Conservation (phyloP, 1,284 basidiomycete species). For the Leccinum pachyderme region DNA sequence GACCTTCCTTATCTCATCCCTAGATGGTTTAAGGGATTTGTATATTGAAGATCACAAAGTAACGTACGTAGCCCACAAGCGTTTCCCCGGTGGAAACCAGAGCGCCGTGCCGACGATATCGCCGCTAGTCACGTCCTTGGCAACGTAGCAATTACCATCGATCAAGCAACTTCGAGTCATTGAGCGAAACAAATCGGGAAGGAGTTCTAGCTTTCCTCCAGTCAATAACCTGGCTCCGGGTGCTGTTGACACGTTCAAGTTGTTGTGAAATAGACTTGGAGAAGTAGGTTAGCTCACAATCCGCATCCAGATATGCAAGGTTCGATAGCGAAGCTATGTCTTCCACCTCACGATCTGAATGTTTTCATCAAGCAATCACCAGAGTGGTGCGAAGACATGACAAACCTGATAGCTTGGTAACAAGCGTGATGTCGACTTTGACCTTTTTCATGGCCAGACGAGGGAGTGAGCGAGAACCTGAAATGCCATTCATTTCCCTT, state of each 20-base stretch:
- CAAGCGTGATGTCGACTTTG: neutral
- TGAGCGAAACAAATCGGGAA: neutral
- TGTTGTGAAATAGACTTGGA: neutral
- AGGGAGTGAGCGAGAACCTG: too few species aligned
- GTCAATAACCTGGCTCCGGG: neutral
- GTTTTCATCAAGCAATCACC: too few species aligned
- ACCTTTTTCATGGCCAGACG: neutral
- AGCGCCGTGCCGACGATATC: slow-evolving; percentile 1
- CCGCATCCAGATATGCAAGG: neutral
- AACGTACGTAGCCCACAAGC: slow-evolving; percentile 1
- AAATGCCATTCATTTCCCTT: too few species aligned
- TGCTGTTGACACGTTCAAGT: neutral
- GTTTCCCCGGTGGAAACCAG: slow-evolving; percentile 6
- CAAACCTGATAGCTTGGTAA: slow-evolving; percentile 1
- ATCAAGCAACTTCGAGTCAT: slow-evolving; percentile 5
- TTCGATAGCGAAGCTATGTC: neutral
- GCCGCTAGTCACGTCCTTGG: neutral
- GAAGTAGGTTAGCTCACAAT: neutral
- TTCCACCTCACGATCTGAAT: slow-evolving; percentile 2
- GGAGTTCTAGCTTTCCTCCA: slow-evolving; percentile 3
- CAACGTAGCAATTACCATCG: slow-evolving; percentile 6
- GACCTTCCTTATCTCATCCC: neutral
- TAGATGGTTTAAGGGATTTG: too few species aligned
- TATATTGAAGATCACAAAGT: too few species aligned
- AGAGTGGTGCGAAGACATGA: neutral